phyloP scores from a whole-genome alignment of 139 green algal species.

The Chlorella vulgaris region DNA sequence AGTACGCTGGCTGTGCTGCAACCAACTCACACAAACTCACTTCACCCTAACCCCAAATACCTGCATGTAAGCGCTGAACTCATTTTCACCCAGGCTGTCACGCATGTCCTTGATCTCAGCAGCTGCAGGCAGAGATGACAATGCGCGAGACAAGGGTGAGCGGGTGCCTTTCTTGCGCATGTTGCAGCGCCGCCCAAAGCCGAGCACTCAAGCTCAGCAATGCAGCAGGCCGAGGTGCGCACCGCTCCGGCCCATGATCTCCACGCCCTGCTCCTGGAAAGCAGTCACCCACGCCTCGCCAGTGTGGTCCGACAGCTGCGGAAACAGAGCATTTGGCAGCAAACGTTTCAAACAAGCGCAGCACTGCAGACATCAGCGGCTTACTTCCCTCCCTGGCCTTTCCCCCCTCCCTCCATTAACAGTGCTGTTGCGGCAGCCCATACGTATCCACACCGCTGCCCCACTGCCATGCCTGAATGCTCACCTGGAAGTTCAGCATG shows the following conservation, averaged over 20 bases:
- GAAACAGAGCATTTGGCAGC: no score
- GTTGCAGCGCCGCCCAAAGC: no score
- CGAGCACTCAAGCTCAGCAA: background rate
- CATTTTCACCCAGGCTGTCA: background rate
- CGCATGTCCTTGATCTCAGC: conserved; percentile 16
- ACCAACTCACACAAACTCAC: no score
- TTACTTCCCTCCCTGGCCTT: no score
- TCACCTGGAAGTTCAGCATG: conserved; percentile 49
- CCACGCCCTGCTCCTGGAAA: conserved; percentile 59
- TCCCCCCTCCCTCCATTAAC: no score
- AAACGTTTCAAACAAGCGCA: no score
- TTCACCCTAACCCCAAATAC: no score
- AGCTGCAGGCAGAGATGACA: background rate
- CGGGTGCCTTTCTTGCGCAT: no score
- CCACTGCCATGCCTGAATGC: background rate
- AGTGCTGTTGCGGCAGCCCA: background rate
- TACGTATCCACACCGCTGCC: background rate
- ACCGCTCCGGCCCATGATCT: conserved; percentile 50
- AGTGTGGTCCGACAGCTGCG: conserved; percentile 58
- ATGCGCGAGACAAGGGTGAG: background rate
- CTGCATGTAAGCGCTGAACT: conserved; percentile 24
- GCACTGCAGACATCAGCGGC: no score
- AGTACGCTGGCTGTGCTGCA: background rate
- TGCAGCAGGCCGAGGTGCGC: background rate
- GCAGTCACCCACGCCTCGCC: conserved; percentile 56